These are phyloP conservation scores for Annulohypoxylon moriforme DNA, from an alignment of 495 filamentous ascomycete species.

Conservation along the genomic window DNA sequence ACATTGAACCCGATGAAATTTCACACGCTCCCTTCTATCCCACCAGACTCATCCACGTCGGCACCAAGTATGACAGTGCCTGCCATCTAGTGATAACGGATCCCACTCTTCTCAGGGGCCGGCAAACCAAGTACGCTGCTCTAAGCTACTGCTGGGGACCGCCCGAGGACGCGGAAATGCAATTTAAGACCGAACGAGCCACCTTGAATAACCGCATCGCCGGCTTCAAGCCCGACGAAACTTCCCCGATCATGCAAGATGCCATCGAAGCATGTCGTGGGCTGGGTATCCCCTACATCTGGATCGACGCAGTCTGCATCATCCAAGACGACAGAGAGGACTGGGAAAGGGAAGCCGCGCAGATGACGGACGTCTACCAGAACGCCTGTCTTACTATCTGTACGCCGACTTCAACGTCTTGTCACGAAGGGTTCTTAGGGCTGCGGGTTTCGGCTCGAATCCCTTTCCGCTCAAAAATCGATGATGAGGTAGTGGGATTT, in stretches of 20 bases:
- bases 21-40: not conserved
- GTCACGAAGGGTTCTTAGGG: not conserved
- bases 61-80: too few species aligned
- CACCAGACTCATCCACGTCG: not conserved
- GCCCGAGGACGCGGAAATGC: slow-evolving; percentile 3
- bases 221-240: not conserved
- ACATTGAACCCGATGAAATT: not conserved
- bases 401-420: not conserved
- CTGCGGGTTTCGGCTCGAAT: not conserved
- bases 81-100: not conserved
- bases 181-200: not conserved
- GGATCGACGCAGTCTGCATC: slow-evolving; percentile 9
- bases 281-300: not conserved
- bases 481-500: not conserved
- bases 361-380: slow-evolving; percentile 4
- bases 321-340: slow-evolving; percentile 5
- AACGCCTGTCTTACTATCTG: slow-evolving; percentile 1
- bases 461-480: not conserved
- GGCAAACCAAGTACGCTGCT: not conserved
- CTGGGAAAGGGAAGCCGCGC: slow-evolving; percentile 5
- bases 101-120: not conserved
- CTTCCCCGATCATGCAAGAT: not conserved
- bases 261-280: not conserved
- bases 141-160: slow-evolving; percentile 8
- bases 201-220: not conserved